These are phyloP conservation scores for Scleroderma bovista DNA, from an alignment of 768 basidiomycete genomes.

Conservation along the genomic window DNA sequence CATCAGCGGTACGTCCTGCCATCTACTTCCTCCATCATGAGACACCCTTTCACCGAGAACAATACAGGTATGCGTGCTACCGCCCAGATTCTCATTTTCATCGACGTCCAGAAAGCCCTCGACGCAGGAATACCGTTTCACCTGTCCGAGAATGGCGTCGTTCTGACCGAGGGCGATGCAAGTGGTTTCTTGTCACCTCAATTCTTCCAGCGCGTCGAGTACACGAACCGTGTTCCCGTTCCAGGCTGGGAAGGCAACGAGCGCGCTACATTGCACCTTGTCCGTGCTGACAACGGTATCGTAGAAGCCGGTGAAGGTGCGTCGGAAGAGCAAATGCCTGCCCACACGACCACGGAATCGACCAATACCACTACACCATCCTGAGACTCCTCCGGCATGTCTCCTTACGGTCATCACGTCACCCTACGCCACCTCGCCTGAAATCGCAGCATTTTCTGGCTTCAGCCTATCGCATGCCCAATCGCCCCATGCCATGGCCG, in stretches of 20 bases:
- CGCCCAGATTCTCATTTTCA: slow-evolving; percentile 76
- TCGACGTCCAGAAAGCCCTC: slow-evolving; percentile 68
- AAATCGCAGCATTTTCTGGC: too few species aligned
- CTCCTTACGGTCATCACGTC: too few species aligned
- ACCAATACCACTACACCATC: not conserved
- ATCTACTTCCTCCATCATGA: not conserved
- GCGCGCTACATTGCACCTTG: not conserved
- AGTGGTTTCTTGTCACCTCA: slow-evolving; percentile 53
- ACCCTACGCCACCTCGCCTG: too few species aligned
- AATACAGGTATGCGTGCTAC: slow-evolving; percentile 71
- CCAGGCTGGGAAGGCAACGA: slow-evolving; percentile 18
- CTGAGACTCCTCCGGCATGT: too few species aligned
- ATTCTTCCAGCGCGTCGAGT: slow-evolving; percentile 70
- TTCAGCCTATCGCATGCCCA: too few species aligned
- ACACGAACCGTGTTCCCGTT: slow-evolving; percentile 20
- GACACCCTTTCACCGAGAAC: not conserved
- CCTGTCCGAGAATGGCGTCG: slow-evolving; percentile 82
- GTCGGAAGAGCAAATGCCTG: not conserved
- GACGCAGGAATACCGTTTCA: slow-evolving; percentile 67
- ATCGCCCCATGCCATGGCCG: too few species aligned
- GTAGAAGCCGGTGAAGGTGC: not conserved
- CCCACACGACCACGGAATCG: not conserved
- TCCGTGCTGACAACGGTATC: not conserved
- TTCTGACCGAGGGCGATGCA: slow-evolving; percentile 76
- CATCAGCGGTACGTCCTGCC: slow-evolving; percentile 60